A percentile compares a stretch with the other conserved stretches of the same genome.
Evolutionary conservation across 2,329 filamentous ascomycete species (phyloP).

Genomic region (Thielaviopsis populi): DNA sequence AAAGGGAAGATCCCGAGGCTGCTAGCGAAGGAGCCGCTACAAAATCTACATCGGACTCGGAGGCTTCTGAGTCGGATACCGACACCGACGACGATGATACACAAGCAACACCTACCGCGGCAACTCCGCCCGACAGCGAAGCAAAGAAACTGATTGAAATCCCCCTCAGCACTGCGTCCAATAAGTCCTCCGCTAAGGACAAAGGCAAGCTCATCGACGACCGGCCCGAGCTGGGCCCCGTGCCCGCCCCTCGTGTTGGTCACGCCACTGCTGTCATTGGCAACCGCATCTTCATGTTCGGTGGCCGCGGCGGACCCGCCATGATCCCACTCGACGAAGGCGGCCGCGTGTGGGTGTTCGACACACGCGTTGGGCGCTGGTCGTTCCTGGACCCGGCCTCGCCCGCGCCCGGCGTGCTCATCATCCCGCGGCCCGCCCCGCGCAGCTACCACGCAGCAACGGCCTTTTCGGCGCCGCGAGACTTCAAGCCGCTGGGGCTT

Average conservation of each 20-base stretch:
- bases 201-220: constrained; percentile 28
- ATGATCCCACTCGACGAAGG: constrained; percentile 59
- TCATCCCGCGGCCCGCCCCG: constrained; percentile 38
- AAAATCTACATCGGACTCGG: constrained; percentile 17
- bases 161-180: constrained; percentile 25
- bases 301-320: constrained; percentile 55
- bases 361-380: constrained; percentile 52
- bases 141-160: constrained; percentile 29
- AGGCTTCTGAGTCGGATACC: constrained; percentile 19
- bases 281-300: constrained; percentile 63
- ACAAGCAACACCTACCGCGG: neutral
- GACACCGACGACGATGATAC: neutral
- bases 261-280: constrained; percentile 55
- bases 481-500: constrained; percentile 28
- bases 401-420: constrained; percentile 28
- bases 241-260: constrained; percentile 56
- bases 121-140: neutral
- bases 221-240: constrained; percentile 26
- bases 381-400: constrained; percentile 42
- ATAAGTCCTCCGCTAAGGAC: constrained; percentile 18
- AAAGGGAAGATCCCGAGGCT: constrained; percentile 19
- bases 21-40: constrained; percentile 14
- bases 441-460: constrained; percentile 57
- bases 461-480: constrained; percentile 40
- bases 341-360: constrained; percentile 63